These are phyloP conservation scores for Amphirosellinia nigrospora DNA, from an alignment of 495 filamentous ascomycete species.

Conservation along the genomic window DNA sequence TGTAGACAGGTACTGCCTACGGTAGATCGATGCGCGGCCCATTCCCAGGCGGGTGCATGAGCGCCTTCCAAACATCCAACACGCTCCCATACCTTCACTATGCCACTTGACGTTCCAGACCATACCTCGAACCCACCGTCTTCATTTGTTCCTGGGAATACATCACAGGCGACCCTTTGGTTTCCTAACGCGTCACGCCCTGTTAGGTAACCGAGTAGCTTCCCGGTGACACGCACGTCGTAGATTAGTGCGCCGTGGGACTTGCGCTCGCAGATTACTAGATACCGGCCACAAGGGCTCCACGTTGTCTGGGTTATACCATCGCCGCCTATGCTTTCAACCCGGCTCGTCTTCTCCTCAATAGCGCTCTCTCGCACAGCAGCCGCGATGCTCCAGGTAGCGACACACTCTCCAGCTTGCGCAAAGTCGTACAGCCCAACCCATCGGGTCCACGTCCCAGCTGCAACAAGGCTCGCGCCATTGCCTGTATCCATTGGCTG, in stretches of 20 bases:
- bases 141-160: constrained; percentile 53
- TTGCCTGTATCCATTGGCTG: constrained; percentile 38
- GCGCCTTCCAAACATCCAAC: constrained; percentile 61
- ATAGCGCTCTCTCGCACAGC: constrained; percentile 38
- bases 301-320: constrained; percentile 79
- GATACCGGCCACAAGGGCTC: constrained; percentile 86
- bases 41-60: constrained; percentile 62
- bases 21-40: constrained; percentile 63
- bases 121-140: constrained; percentile 73
- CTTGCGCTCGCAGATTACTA: constrained; percentile 85
- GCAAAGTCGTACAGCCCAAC: constrained; percentile 77
- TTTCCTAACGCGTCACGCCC: constrained; percentile 76
- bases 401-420: constrained; percentile 68
- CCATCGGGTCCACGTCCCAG: constrained; percentile 79
- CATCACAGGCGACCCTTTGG: constrained; percentile 79
- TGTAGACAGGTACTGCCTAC: constrained; percentile 72
- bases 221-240: constrained; percentile 77
- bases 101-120: constrained; percentile 83
- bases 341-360: constrained; percentile 18
- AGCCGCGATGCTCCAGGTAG: constrained; percentile 64
- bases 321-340: constrained; percentile 56
- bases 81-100: constrained; percentile 76
- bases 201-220: constrained; percentile 69
- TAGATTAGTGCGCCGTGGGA: constrained; percentile 77
- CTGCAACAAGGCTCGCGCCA: constrained; percentile 67